These are phyloP conservation scores for Chalciporus piperatus DNA, from an alignment of 768 basidiomycete genomes.

Conservation along the genomic window DNA sequence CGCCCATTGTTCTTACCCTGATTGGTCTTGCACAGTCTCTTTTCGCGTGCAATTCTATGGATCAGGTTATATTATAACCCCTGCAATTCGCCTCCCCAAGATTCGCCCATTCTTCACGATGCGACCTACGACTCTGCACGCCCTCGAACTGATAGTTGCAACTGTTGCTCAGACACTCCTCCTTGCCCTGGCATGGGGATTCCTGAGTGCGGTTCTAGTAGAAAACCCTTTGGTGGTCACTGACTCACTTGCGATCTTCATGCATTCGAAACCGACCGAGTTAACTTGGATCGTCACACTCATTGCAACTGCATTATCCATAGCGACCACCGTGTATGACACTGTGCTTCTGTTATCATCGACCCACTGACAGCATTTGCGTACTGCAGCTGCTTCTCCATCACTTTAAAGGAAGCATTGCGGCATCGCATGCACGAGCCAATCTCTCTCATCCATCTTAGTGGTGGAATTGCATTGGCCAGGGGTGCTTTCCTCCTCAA, in stretches of 20 bases:
- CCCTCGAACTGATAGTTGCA: neutral
- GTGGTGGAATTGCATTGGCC: slow-evolving; percentile 6
- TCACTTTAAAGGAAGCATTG: slow-evolving; percentile 16
- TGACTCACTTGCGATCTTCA: neutral
- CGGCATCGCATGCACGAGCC: slow-evolving; percentile 10
- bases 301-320: neutral
- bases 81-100: neutral
- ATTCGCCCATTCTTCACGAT: neutral
- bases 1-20: neutral
- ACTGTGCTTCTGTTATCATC: neutral
- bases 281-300: neutral
- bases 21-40: neutral
- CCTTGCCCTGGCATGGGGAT: neutral
- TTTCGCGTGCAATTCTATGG: neutral
- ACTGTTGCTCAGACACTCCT: neutral
- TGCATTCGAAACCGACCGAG: neutral
- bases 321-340: neutral
- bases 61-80: neutral
- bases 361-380: neutral
- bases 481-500: neutral
- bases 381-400: slow-evolving; percentile 1
- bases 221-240: neutral
- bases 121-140: neutral
- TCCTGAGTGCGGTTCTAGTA: neutral
- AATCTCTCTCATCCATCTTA: slow-evolving; percentile 12